Percentiles rank a stretch among this genome's conserved stretches.
These are phyloP conservation scores for Brettanomyces bruxellensis DNA, from an alignment of 805 yeast species.

Conservation along the genomic window DNA sequence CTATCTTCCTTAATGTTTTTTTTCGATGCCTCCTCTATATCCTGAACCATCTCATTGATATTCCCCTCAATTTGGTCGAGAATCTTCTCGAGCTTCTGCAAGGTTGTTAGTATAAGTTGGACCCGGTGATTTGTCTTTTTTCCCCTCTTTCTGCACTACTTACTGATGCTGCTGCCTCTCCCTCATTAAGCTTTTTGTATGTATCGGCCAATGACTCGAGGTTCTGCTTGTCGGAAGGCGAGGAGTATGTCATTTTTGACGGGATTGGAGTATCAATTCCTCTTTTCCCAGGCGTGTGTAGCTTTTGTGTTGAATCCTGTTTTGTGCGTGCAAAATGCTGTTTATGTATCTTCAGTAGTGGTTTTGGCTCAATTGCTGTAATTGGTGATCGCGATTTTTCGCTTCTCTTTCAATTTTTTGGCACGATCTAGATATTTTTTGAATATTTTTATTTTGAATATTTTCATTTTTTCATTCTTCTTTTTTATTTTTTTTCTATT, in stretches of 20 bases:
- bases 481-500: neutral
- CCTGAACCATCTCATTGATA: slow-evolving; percentile 47
- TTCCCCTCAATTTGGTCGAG: slow-evolving; percentile 56
- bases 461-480: neutral
- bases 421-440: neutral
- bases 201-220: slow-evolving; percentile 40
- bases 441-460: neutral
- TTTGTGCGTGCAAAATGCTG: no score
- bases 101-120: neutral
- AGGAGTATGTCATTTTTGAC: neutral
- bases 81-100: slow-evolving; percentile 42
- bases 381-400: no score
- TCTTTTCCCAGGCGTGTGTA: no score
- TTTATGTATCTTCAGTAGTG: no score
- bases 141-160: slow-evolving; percentile 10
- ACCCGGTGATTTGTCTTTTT: neutral
- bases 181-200: slow-evolving; percentile 53
- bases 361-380: no score
- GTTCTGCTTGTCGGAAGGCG: slow-evolving; percentile 2
- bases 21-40: slow-evolving; percentile 27
- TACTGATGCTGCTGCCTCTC: slow-evolving; percentile 54
- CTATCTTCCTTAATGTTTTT: neutral
- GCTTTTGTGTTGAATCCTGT: no score
- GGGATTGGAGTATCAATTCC: neutral
- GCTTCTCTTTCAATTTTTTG: no score